Evolutionary conservation across 2,329 filamentous ascomycete species (phyloP), one percentile per base, ranked within the genome.

Genomic region (Periconia sp.): DNA sequence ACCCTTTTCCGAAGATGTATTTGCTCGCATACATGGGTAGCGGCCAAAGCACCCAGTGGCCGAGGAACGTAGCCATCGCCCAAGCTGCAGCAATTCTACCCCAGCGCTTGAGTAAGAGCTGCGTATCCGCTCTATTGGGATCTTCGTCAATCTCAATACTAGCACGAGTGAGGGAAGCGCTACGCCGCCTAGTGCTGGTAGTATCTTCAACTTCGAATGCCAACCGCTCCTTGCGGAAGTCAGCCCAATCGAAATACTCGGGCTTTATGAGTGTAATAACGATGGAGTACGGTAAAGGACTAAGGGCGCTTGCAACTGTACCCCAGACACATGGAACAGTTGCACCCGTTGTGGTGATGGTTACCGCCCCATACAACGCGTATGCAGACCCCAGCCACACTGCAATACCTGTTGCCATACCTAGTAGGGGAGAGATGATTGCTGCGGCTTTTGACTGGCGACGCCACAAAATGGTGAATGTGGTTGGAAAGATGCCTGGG

Each of bases 1-100:
- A 81, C 2, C 59, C 60, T 40, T 75, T 73, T 2, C 66, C 65
- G 48, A 80, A 80, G 0, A 80, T 61, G 41, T 80, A 80, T 7
- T 72, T 70, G 0, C 76, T 70, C 0, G 72, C 78, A 50, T 81
- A 81, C 77, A 81, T 81, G 0, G 78, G 78, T 31, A 81, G 61
- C 1, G 78, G 78, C 77, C 78, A 81, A 2, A 81, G 45, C 1
- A 81, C 75, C 76, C 75, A 79, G 38, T 80, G 77, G 0, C 78
- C 78, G 1, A 80, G 41, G 38, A 80, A 80, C 0, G 78, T 80
- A 0, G 75, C 76, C 0, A 69, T 48, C 0, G 76, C 69, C 78
- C 77, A 78, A 6, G 71, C 61, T 1, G 73, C 68, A 0, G 75
- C 74, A 35, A 77, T 73, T 0, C 63, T 64, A 1, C 71, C 70